Base-by-base conservation (phyloP, 164 flowering plant species). In the Liriodendron chinense region DNA sequence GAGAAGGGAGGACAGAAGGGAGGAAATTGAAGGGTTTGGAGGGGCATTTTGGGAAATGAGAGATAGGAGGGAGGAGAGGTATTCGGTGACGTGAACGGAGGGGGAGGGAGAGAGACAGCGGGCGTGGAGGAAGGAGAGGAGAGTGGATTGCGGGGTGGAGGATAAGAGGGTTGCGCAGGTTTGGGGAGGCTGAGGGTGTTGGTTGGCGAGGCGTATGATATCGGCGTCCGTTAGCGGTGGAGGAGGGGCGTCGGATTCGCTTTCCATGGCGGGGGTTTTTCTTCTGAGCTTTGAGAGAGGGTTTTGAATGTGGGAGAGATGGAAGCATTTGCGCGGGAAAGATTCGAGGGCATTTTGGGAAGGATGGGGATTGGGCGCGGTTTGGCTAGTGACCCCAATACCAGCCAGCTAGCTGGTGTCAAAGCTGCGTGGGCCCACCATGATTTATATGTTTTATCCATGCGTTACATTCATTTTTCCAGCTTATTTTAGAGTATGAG, bases 1-100 rank as follows among this genome's bases (percentile, higher is more conserved):
- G 70, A 89, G 83, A 56, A 87, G 86, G 65, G 89, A 81, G 49
- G 87, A 77, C 74, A 88, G 80, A 59, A 92, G 91, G 24, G 89
- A 50, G 18, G 89, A 72, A 68, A 85, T 80, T 24, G 85, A 72
- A 47, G 85, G 83, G 61, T 74, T 71, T 8, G 74, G 75, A 22
- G 82, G 85, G 62, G 84, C 53, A 22, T 65, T 78, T 74, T 80
- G 83, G 16, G 90, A 81, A 72, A 87, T 71, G 77, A 90, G 82
- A 23, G 85, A 81, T 73, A 90, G 80, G 72, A 92, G 87, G 77
- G 97, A 76, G 71, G 86, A 72, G 24, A 83, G 66, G 84, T 88
- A 89, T 2, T 86, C 88, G 71, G 86, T 62, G 47, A 90, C 83
- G 64, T 93, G 72, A 69, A 68, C 57, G 10, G 93, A 85, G 23